Evolutionary conservation across 805 yeast species (phyloP).

Genomic region (Teunomyces atbi): DNA sequence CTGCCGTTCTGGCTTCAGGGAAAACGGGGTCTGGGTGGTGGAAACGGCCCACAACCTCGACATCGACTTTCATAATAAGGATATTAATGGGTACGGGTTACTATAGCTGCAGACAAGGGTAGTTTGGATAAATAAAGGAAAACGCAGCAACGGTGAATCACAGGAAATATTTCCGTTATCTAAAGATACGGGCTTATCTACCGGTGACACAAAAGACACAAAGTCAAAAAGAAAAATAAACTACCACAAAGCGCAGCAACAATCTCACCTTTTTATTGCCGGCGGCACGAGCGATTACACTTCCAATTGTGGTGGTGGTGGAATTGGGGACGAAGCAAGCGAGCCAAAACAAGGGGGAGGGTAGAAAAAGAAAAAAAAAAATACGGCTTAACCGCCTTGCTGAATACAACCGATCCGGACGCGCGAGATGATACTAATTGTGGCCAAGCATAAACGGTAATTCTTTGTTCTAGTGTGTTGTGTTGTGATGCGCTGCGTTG

Average conservation of each 20-base stretch:
- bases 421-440: background rate
- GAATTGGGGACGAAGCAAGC: background rate
- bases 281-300: conserved; percentile 1
- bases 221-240: background rate
- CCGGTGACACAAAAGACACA: background rate
- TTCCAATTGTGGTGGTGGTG: conserved; percentile 4
- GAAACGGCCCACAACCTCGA: background rate
- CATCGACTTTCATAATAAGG: conserved; percentile 3
- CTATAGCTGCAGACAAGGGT: no score
- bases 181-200: background rate
- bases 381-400: background rate
- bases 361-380: background rate
- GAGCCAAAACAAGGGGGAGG: background rate
- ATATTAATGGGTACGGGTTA: no score
- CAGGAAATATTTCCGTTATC: background rate
- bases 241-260: background rate
- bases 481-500: no score
- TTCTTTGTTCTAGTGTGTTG: no score
- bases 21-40: background rate
- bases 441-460: background rate
- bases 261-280: background rate
- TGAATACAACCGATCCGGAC: background rate
- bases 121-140: background rate
- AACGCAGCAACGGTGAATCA: conserved; percentile 1
- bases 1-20: background rate